These are phyloP conservation scores for Didymellaceae sp. DNA, from an alignment of 2,329 filamentous ascomycete genomes.

Conservation along the genomic window DNA sequence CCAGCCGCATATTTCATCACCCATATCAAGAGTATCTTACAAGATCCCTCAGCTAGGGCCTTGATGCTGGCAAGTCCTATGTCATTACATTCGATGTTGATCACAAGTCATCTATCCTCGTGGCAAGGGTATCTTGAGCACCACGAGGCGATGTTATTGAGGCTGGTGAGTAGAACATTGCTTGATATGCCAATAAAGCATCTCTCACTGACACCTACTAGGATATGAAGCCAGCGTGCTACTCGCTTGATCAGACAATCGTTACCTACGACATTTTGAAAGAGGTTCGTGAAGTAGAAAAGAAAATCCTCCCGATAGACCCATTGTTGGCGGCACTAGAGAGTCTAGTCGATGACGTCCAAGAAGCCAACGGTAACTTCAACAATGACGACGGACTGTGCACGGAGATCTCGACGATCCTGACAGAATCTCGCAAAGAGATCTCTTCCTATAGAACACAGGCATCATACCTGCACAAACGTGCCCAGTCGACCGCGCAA, in stretches of 20 bases:
- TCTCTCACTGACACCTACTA: not conserved
- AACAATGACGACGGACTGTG: not conserved
- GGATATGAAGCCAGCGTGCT: slow-evolving; percentile 3
- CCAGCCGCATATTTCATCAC: not conserved
- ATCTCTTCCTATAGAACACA: not conserved
- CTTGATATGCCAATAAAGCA: not conserved
- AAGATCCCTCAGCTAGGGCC: not conserved
- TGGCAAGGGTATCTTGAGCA: slow-evolving; percentile 3
- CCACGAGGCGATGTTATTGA: not conserved
- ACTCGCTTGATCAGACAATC: not conserved
- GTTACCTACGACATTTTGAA: slow-evolving; percentile 7
- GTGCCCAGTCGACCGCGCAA: slow-evolving; percentile 2
- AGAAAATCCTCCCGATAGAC: not conserved
- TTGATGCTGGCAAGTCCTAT: not conserved
- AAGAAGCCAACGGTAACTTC: not conserved
- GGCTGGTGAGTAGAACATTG: not conserved
- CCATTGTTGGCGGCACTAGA: not conserved
- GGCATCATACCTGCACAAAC: not conserved
- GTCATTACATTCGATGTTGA: slow-evolving; percentile 7
- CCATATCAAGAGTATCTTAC: not conserved
- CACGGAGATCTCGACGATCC: not conserved
- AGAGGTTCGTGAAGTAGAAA: slow-evolving; percentile 4
- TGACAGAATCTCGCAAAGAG: not conserved
- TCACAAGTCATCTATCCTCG: slow-evolving; percentile 2
- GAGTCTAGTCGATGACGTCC: not conserved